Percentiles rank a stretch among this genome's conserved stretches.
Evolutionary conservation across 164 flowering plant genomes (phyloP).

Genomic region (Annona squamosa): DNA sequence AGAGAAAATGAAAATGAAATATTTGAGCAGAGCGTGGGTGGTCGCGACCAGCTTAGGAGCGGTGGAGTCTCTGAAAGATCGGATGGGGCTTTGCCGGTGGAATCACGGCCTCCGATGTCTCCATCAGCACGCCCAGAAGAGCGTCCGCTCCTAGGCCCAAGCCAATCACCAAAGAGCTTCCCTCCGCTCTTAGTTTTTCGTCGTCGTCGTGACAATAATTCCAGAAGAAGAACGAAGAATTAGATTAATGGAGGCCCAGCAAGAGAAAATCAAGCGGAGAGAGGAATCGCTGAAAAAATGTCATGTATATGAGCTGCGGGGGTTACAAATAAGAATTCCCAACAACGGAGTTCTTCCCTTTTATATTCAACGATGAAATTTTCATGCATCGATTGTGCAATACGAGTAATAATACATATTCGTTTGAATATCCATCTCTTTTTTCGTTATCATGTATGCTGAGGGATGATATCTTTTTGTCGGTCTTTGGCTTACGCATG

Average conservation of each 20-base stretch:
- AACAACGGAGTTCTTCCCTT: no score
- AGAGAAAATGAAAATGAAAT: neutral
- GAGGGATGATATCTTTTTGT: no score
- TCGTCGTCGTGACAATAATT: neutral
- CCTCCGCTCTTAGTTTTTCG: neutral
- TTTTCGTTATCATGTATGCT: no score
- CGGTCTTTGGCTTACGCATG: no score
- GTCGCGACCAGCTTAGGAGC: neutral
- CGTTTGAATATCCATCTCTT: no score
- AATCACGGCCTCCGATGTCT: neutral
- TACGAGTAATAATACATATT: no score
- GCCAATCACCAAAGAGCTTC: neutral
- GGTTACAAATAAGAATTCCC: no score
- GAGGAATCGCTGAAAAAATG: neutral
- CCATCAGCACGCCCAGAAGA: neutral
- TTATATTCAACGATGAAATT: no score
- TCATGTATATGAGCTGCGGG: no score
- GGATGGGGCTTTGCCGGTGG: neutral
- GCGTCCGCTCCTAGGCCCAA: neutral
- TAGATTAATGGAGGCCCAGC: neutral
- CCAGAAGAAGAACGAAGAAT: neutral
- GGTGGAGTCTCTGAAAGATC: neutral
- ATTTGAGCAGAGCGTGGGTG: neutral
- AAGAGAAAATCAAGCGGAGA: neutral
- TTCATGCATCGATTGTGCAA: no score